Conservation (phyloP, 345 rosid genomes). For the Eutrema japonicum region DNA sequence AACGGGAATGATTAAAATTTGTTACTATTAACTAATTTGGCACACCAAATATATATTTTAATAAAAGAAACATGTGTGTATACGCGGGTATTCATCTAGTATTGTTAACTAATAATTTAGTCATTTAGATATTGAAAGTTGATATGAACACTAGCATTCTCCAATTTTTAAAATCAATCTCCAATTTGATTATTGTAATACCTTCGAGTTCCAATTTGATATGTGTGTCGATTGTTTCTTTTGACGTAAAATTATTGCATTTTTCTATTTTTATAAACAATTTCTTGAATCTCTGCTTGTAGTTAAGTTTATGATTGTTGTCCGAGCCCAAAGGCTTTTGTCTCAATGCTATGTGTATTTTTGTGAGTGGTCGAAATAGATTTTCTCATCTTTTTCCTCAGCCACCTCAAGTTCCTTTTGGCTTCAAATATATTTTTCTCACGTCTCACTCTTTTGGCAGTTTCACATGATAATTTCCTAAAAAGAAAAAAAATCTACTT, state of each 20-base stretch:
- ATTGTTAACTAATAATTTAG: too few relatives aligned
- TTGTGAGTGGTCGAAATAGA: slow-evolving; percentile 8
- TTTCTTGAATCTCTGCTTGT: neutral
- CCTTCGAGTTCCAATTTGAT: neutral
- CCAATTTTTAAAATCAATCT: neutral
- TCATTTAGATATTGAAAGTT: neutral
- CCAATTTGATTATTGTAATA: neutral
- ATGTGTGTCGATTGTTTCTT: neutral
- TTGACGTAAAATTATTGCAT: neutral
- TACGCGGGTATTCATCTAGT: too few relatives aligned
- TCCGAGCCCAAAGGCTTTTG: slow-evolving; percentile 6
- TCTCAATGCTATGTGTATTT: slow-evolving; percentile 5
- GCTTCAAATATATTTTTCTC: neutral
- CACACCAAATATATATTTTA: too few relatives aligned
- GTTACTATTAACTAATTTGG: too few relatives aligned
- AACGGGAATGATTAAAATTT: too few relatives aligned
- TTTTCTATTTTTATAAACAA: neutral
- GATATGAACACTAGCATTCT: neutral
- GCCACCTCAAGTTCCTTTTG: neutral
- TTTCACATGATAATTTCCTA: neutral
- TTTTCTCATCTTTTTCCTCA: neutral
- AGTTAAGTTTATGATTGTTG: neutral
- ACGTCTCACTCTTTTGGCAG: slow-evolving; percentile 10
- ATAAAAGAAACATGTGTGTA: too few relatives aligned
- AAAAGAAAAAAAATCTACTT: neutral